Evolutionary conservation across 2,329 filamentous ascomycete species (phyloP).

Genomic region (Aureobasidium leucospermi): DNA sequence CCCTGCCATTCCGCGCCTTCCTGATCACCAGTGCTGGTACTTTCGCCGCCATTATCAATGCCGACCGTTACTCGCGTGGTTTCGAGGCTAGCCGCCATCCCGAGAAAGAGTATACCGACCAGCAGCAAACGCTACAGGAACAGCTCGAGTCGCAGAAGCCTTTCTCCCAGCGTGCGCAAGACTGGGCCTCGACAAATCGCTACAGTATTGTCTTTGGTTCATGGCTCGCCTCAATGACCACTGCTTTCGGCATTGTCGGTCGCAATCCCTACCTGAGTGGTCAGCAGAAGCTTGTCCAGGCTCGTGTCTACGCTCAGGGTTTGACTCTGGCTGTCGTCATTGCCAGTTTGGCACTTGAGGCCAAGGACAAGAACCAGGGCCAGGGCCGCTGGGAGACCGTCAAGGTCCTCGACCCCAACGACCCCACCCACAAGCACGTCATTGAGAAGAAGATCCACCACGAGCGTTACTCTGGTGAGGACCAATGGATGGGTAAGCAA

Average conservation of each 20-base stretch:
- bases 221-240: constrained; percentile 74
- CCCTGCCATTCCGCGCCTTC: constrained; percentile 85
- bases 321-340: constrained; percentile 79
- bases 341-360: constrained; percentile 75
- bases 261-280: constrained; percentile 68
- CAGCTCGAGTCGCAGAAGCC: constrained; percentile 51
- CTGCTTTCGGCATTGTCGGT: constrained; percentile 67
- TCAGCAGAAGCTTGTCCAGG: constrained; percentile 85
- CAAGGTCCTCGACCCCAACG: constrained; percentile 69
- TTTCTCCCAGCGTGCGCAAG: constrained; percentile 53
- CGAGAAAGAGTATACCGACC: constrained; percentile 58
- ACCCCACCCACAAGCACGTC: constrained; percentile 72
- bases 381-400: constrained; percentile 78
- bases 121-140: constrained; percentile 49
- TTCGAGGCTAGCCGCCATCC: constrained; percentile 68
- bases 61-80: constrained; percentile 64
- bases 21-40: constrained; percentile 75
- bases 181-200: constrained; percentile 72
- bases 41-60: constrained; percentile 74
- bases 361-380: constrained; percentile 67
- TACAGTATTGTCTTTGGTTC: constrained; percentile 78
- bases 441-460: constrained; percentile 85
- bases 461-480: constrained; percentile 79
- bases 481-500: constrained; percentile 78
- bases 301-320: constrained; percentile 87